phyloP scores from a whole-genome alignment of 2,329 filamentous ascomycete species.

The Rutstroemia sp. region DNA sequence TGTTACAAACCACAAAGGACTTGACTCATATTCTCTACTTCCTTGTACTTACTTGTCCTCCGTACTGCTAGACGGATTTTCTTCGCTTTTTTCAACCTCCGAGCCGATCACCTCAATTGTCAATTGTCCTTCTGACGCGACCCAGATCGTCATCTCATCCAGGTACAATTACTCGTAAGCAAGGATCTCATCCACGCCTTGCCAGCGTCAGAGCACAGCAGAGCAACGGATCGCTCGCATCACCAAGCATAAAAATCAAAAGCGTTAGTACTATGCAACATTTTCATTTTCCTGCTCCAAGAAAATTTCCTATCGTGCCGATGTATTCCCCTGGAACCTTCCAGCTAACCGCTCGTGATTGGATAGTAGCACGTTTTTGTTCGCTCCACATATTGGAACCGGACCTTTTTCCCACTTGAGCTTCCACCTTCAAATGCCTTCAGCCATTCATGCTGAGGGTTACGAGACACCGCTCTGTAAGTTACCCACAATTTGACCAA shows the following conservation, averaged over 20 bases:
- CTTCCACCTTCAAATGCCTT: slow-evolving; percentile 7
- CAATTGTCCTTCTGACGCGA: too few relatives aligned
- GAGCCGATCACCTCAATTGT: too few relatives aligned
- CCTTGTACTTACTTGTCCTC: too few relatives aligned
- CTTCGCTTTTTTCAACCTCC: too few relatives aligned
- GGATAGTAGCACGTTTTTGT: background rate
- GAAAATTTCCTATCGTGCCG: background rate
- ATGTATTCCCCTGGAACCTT: slow-evolving; percentile 1
- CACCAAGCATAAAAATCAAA: background rate
- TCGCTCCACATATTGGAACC: background rate
- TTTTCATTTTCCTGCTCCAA: background rate
- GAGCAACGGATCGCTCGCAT: background rate
- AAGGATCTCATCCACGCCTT: background rate
- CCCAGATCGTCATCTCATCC: too few relatives aligned
- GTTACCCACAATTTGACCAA: slow-evolving; percentile 1
- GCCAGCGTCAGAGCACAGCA: background rate
- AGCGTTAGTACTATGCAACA: background rate
- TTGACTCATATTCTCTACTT: too few relatives aligned
- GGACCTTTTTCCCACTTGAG: background rate
- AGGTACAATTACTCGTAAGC: background rate
- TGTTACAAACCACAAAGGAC: too few relatives aligned
- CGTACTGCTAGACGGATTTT: too few relatives aligned
- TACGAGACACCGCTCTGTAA: slow-evolving; percentile 6
- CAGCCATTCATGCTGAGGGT: slow-evolving; percentile 6
- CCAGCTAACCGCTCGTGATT: background rate